Percentiles rank a stretch among this genome's conserved stretches.
Evolutionary conservation across 2,329 filamentous ascomycete genomes (phyloP).

Genomic region (Onygenales sp.): DNA sequence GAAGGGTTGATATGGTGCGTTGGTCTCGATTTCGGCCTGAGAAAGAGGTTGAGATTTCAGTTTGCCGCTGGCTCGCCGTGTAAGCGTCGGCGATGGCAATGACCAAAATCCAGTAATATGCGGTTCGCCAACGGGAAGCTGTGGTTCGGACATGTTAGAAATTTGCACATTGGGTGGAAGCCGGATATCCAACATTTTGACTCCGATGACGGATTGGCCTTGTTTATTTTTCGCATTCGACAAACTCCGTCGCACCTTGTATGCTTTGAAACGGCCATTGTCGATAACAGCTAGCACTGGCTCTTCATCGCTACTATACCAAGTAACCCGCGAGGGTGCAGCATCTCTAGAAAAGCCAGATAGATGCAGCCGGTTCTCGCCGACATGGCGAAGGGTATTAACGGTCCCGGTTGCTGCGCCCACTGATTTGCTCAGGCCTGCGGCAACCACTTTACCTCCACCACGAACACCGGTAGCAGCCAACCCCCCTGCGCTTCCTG

Average conservation of each 20-base stretch:
- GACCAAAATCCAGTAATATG: constrained; percentile 32
- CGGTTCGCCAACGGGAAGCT: constrained; percentile 40
- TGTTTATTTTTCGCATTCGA: constrained; percentile 47
- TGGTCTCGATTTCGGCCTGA: constrained; percentile 89
- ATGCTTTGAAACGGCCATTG: constrained; percentile 35
- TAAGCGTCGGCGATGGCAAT: constrained; percentile 27
- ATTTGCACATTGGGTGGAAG: constrained; percentile 55
- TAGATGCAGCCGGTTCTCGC: constrained; percentile 40
- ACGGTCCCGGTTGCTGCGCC: constrained; percentile 40
- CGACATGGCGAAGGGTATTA: constrained; percentile 37
- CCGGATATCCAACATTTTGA: constrained; percentile 57
- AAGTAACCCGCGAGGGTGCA: constrained; percentile 34
- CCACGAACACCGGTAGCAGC: constrained; percentile 38
- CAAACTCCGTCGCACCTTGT: constrained; percentile 31
- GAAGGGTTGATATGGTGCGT: constrained; percentile 90
- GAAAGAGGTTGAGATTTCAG: constrained; percentile 45
- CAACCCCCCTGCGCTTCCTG: constrained; percentile 31
- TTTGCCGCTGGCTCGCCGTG: constrained; percentile 26
- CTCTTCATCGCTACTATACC: constrained; percentile 34
- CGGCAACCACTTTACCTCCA: constrained; percentile 39
- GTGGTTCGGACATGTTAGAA: constrained; percentile 45
- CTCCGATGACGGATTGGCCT: constrained; percentile 44
- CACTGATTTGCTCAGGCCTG: constrained; percentile 41
- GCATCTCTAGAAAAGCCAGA: constrained; percentile 29
- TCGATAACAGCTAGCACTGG: constrained; percentile 37